Percentiles rank a stretch among this genome's conserved stretches.
phyloP scores from a whole-genome alignment of 805 yeast genomes.

The Starmerella vitae region DNA sequence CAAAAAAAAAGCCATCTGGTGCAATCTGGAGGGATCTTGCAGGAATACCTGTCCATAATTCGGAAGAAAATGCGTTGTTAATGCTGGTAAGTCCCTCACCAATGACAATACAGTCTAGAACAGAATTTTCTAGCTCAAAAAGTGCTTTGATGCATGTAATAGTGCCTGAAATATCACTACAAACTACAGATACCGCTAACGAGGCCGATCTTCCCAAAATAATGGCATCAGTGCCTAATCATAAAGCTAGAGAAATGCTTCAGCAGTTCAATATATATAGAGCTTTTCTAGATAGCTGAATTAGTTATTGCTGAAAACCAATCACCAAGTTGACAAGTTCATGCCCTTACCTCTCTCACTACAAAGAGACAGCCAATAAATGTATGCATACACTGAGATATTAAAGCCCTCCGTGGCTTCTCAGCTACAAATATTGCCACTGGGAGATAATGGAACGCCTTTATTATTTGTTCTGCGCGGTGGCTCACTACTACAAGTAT shows the following conservation, averaged over 20 bases:
- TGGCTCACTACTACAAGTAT: constrained; percentile 47
- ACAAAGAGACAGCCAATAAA: no score
- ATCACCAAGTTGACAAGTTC: no score
- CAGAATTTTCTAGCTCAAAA: constrained; percentile 9
- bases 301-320: no score
- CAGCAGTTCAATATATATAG: background rate
- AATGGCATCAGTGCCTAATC: background rate
- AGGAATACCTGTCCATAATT: constrained; percentile 7
- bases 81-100: constrained; percentile 12
- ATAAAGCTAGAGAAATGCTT: background rate
- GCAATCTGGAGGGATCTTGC: constrained; percentile 12
- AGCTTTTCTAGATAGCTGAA: no score
- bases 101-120: constrained; percentile 9
- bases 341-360: no score
- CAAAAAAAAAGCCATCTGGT: constrained; percentile 3
- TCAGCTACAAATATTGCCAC: constrained; percentile 36
- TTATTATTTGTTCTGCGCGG: constrained; percentile 54
- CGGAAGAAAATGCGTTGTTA: background rate
- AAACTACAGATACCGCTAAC: no score
- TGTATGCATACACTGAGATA: constrained; percentile 73
- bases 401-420: constrained; percentile 62
- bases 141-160: constrained; percentile 10
- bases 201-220: background rate
- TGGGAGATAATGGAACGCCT: constrained; percentile 24
- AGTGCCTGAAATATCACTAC: constrained; percentile 2